Base-by-base conservation (phyloP, 345 rosid genomes). In the Euclidium syriacum region DNA sequence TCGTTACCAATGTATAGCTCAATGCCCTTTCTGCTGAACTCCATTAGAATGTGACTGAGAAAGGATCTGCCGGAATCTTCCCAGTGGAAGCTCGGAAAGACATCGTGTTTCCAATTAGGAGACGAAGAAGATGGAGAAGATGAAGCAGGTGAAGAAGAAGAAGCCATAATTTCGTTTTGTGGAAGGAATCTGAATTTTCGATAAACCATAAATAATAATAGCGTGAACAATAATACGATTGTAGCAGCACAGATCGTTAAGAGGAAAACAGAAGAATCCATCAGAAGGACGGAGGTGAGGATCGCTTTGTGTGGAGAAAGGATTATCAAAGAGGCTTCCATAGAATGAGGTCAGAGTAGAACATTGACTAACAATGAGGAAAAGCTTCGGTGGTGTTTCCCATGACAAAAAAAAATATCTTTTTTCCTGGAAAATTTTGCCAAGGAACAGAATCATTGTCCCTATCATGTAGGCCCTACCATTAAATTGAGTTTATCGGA, bases 231-330 rank as follows among this genome's bases (percentile, higher is more conserved):
- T 33, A 48, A 25, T 7, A 11, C 12, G 6, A 49, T 7, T 29
- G 55, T 7, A 16, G 8, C 23, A 27, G 14, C 55, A 10, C 55
- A 27, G 4, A 9, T 27, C 36, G 14, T 4, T 4, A 26, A 29
- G 51, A 46, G 35, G 36, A n/a, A 7, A 25, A 14, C 26, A 4
- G 54, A 49, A 15, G 35, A 50, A 16, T 50, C 36, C 55, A 50
- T 50, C 16, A 29, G 14, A 50, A 15, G 5, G 36, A 15, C 17
- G 42, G 42, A 49, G 26, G 9, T 12, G n/a, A 9, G 35, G 14
- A 50, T 16, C 23, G n/a, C n/a, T n/a, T n/a, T n/a, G n/a, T n/a
- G n/a, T n/a, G n/a, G n/a, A n/a, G n/a, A n/a, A n/a, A n/a, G n/a
- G n/a, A 50, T 15, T 20, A 20, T 10, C 49, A 19, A 24, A 18